These are phyloP conservation scores for Populus tremula DNA, from an alignment of 345 rosid genomes.

Conservation along the genomic window DNA sequence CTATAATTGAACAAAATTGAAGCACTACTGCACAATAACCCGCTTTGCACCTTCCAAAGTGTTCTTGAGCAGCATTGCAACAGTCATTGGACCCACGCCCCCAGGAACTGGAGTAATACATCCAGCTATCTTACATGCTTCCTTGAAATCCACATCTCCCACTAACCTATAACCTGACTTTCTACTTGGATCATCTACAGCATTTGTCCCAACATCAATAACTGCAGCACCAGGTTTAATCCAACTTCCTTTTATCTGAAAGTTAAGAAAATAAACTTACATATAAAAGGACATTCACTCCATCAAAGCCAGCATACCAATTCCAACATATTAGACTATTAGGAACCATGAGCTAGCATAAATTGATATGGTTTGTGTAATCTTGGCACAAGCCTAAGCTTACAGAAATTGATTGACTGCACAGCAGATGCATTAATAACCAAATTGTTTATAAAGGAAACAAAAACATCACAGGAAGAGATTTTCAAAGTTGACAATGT, in stretches of 20 bases:
- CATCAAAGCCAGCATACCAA: background rate
- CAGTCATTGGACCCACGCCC: conserved; percentile 97
- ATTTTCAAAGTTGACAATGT: background rate
- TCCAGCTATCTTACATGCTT: conserved; percentile 79
- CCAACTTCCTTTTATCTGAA: conserved; percentile 86
- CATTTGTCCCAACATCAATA: conserved; percentile 89
- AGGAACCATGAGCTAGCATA: background rate
- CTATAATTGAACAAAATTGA: too few relatives aligned
- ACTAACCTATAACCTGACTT: conserved; percentile 83
- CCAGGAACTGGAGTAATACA: conserved; percentile 91
- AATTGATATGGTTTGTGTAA: background rate
- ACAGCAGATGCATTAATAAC: too few relatives aligned
- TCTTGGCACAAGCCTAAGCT: too few relatives aligned
- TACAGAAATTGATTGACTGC: too few relatives aligned
- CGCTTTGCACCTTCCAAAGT: conserved; percentile 83
- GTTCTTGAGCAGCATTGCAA: conserved; percentile 83
- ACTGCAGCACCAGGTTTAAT: conserved; percentile 95
- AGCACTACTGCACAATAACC: conserved; percentile 40
- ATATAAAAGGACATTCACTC: background rate
- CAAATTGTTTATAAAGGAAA: too few relatives aligned
- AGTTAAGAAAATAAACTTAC: background rate
- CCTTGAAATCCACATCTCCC: conserved; percentile 86
- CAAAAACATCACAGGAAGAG: background rate
- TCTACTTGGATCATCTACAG: conserved; percentile 65
- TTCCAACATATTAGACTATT: background rate